A percentile compares a stretch with the other conserved stretches of the same genome.
phyloP scores from a whole-genome alignment of 2,329 filamentous ascomycete genomes.

The Neopestalotiopsis clavispora region DNA sequence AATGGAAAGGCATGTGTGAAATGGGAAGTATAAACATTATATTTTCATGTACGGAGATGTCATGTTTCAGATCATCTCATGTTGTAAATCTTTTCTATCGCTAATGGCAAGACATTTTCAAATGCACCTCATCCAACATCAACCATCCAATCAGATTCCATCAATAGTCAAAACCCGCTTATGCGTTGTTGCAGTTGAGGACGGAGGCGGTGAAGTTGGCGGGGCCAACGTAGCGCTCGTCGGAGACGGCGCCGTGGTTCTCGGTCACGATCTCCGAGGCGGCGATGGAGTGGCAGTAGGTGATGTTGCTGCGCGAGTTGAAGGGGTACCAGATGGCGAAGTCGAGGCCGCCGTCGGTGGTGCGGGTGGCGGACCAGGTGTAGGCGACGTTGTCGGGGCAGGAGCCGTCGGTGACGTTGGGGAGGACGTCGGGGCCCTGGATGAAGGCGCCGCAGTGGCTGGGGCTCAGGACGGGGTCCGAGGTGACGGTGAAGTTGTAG shows the following conservation, averaged over 20 bases:
- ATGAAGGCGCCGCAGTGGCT: conserved; percentile 19
- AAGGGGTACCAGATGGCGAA: conserved; percentile 23
- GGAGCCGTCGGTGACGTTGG: conserved; percentile 12
- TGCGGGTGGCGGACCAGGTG: conserved; percentile 21
- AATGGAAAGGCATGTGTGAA: too few species aligned
- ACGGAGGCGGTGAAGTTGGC: conserved; percentile 20
- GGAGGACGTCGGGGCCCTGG: conserved; percentile 16
- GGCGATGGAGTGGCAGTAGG: conserved; percentile 22
- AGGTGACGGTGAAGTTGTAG: conserved; percentile 19
- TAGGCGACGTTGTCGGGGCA: conserved; percentile 21
- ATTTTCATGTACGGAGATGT: too few species aligned
- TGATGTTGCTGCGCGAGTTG: conserved; percentile 23
- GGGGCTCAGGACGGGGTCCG: conserved; percentile 8
- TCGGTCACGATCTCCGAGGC: conserved; percentile 18
- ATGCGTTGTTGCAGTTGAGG: conserved; percentile 15
- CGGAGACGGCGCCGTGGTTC: conserved; percentile 19
- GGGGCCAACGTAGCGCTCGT: conserved; percentile 20
- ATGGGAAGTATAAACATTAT: too few species aligned
- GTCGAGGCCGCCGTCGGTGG: conserved; percentile 15
- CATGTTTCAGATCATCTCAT: too few species aligned
- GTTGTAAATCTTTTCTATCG: too few species aligned
- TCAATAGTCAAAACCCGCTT: background rate
- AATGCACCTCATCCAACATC: too few species aligned
- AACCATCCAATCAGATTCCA: background rate
- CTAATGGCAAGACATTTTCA: too few species aligned